Base-by-base conservation (phyloP, 2,329 filamentous ascomycete genomes). In the Magnaporthiopsis rhizophila region DNA sequence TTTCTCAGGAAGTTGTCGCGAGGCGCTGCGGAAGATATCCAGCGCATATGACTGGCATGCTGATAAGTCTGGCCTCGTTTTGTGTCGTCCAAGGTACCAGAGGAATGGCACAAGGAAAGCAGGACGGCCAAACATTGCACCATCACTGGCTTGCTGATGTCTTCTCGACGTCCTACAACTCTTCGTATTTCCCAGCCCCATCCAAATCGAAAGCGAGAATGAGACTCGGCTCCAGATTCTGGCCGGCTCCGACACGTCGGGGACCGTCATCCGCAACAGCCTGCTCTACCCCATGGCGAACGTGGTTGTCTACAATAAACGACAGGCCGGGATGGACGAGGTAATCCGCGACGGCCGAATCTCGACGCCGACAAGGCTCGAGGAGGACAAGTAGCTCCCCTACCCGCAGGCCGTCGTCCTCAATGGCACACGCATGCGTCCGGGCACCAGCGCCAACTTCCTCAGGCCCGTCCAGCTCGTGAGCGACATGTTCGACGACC, bases 351-450 rank as follows among this genome's bases (percentile, higher is more conserved):
- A 85, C 15, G 75, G 80, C 5, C 76, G 80, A 5, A 86, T 87
- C 0, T 32, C 32, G 8, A 91, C 88, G 36, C 13, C 15, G 15
- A 36, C 11, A 2, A 45, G 15, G 0, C 96, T 95, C 74, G 82
- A 85, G 8, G 84, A 96, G 71, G 80, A 96, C 64, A 96, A 96
- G 79, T 83, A 82, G 67, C 96, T 96, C 91, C 88, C 89, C 69
- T 96, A 93, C 73, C 83, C 94, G 65, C 79, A 85, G 73, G 80
- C 87, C 69, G 77, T 89, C 62, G 82, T 95, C 69, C 89, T 91
- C 76, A 91, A 95, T 76, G 89, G 86, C 0, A 82, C 92, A 65
- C 86, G 90, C 9, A 75, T 92, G 11, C 91, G 92, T 90, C n/a
- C 34, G 12, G 8, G 32, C 11, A 18, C 38, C 59, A 21, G 11